Percentiles rank a stretch among this genome's conserved stretches.
Conservation (phyloP, 192 early-diverging fungal species). For the Oehlia diaphana region DNA sequence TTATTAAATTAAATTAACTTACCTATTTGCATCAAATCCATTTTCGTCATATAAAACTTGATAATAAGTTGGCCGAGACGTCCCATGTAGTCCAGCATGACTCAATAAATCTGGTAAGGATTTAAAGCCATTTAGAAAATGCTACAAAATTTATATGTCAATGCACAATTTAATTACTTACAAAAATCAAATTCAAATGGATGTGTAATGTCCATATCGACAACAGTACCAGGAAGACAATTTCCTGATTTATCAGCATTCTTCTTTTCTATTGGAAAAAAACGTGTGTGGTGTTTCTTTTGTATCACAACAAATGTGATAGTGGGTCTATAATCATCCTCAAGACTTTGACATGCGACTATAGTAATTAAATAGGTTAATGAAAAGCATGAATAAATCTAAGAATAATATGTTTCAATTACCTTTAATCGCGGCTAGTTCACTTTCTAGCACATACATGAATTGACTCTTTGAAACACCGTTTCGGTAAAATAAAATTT, state of each 20-base stretch:
- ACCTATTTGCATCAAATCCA: constrained; percentile 64
- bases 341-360: constrained; percentile 62
- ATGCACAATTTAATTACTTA: constrained; percentile 26
- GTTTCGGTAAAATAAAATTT: constrained; percentile 88
- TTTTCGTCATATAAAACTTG: constrained; percentile 89
- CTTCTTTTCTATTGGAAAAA: constrained; percentile 71
- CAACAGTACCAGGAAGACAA: constrained; percentile 78
- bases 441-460: constrained; percentile 63
- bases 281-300: constrained; percentile 48
- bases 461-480: constrained; percentile 91
- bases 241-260: constrained; percentile 73
- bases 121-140: not conserved
- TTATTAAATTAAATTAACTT: no score
- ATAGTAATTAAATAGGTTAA: constrained; percentile 28
- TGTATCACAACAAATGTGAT: constrained; percentile 85
- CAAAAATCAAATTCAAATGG: constrained; percentile 87
- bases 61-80: constrained; percentile 90
- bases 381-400: not conserved
- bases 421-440: constrained; percentile 64
- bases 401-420: not conserved
- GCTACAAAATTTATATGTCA: not conserved
- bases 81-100: constrained; percentile 91
- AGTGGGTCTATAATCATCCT: constrained; percentile 68
- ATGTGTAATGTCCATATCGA: constrained; percentile 72
- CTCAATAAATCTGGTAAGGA: constrained; percentile 62